Base-by-base conservation (phyloP, 306 rosid species). In the Echinosophora koreensis region DNA sequence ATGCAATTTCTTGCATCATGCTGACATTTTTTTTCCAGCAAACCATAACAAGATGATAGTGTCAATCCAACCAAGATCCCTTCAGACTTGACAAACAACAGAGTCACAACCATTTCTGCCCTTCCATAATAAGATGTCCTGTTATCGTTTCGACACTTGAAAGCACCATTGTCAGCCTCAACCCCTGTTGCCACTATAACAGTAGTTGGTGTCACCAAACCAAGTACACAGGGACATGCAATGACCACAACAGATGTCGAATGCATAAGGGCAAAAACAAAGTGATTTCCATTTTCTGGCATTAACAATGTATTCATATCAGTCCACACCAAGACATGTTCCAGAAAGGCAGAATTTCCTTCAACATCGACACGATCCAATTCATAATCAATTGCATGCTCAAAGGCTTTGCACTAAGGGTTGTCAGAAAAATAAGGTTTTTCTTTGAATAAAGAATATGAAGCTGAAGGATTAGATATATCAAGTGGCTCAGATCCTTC, bases 101-200 rank as follows among this genome's bases (percentile, higher is more conserved):
- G 30, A 1, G 32, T 30, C 3, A 3, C 32, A 30, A 30, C 32
- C 32, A 30, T 30, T 30, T 30, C 32, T 30, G 32, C 32, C 3
- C 32, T 30, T 30, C 32, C 32, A 2, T 2, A 30, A 30, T 3
- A 30, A 30, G 32, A 30, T 30, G 32, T 2, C 32, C 3, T 30
- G 32, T 30, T 3, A 30, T 30, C 2, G 32, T 30, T 30, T 30
- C 32, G 32, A 30, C 32, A 30, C 32, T 30, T 30, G 32, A 96
- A 85, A 59, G 92, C 98, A 16, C 99, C 99, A 65, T 92, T 89
- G 83, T 85, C 92, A 35, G 99, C 98, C 61, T 98, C 99, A 86
- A 96, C 96, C 66, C 99, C 97, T 2, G 99, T 92, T 35, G 99
- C 99, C 77, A 96, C 99, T 98, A 96, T 92, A 79, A 92, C 96